These are phyloP conservation scores for Trichoderma cornu-damae DNA, from an alignment of 2,329 filamentous ascomycete genomes.

Conservation along the genomic window DNA sequence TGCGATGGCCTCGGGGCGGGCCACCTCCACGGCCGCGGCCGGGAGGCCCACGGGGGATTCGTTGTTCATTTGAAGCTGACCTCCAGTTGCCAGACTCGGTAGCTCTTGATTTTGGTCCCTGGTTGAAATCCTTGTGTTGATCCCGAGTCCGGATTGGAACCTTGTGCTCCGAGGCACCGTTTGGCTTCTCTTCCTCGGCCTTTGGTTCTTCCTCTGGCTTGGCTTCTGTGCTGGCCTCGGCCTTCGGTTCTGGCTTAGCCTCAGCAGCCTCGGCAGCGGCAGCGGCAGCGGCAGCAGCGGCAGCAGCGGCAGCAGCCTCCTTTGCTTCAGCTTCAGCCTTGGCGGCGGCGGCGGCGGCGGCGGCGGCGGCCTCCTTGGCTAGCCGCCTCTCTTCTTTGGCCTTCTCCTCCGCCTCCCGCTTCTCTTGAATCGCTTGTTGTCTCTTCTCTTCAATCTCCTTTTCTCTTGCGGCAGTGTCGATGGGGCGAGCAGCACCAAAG, in stretches of 20 bases:
- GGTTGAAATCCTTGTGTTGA: constrained; percentile 42
- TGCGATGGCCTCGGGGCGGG: constrained; percentile 40
- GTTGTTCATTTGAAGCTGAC: constrained; percentile 44
- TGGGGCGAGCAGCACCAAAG: constrained; percentile 88
- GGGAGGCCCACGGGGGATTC: constrained; percentile 43
- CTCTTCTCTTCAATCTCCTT: constrained; percentile 87
- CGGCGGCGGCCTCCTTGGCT: constrained; percentile 53
- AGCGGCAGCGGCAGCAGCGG: constrained; percentile 41
- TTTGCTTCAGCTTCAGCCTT: constrained; percentile 39
- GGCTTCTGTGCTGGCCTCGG: constrained; percentile 30
- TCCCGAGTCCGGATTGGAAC: constrained; percentile 38
- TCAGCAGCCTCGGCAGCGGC: constrained; percentile 32
- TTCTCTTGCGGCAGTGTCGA: constrained; percentile 87
- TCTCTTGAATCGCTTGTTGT: constrained; percentile 66
- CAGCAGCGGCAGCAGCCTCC: constrained; percentile 39
- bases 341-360: constrained; percentile 41
- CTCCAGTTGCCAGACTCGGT: constrained; percentile 58
- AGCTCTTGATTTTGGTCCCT: constrained; percentile 50
- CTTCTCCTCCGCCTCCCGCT: constrained; percentile 83
- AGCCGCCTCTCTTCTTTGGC: constrained; percentile 67
- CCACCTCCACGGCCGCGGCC: constrained; percentile 41
- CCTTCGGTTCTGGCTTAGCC: constrained; percentile 32
- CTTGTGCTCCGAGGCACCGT: constrained; percentile 45
- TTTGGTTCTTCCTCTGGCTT: constrained; percentile 31
- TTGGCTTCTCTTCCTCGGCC: constrained; percentile 30